Evolutionary conservation across 345 rosid genomes (phyloP), one percentile per base, ranked within the genome.

Genomic region (Salix caprea): DNA sequence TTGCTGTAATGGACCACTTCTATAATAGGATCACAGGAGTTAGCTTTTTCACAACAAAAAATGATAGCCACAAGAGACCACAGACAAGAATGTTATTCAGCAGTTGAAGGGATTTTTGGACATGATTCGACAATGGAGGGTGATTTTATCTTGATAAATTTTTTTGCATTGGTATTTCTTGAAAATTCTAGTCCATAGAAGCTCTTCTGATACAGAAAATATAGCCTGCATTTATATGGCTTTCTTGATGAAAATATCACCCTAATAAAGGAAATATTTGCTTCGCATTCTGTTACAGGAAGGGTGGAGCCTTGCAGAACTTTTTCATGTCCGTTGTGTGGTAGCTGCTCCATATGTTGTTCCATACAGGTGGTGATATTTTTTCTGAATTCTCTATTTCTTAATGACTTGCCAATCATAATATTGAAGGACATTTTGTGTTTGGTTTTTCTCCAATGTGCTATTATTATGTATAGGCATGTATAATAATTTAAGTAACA

Each of bases 221-320:
- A 23, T 70, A 37, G 36, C 74, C 73, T 26, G n/a, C 12, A 30
- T 69, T 61, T 74, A 24, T 54, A 14, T 19, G 16, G 54, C 24
- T 30, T 40, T 30, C 34, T 72, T 54, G 32, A 6, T 61, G 28
- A 6, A 60, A 67, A 56, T 30, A 50, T 71, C 50, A 34, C 26
- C 39, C 65, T 78, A 2, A 44, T 60, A 40, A 69, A 30, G 65
- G 24, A 68, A 60, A 46, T 2, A 9, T 61, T 79, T 77, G 56
- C 50, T 65, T 64, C 74, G 68, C 32, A 4, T 80, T 61, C 30
- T 82, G 74, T 58, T 79, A 28, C 82, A 92, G 97, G 97, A 94
- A 88, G 97, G 98, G 40, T 94, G 98, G 97, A 90, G 90, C 88
- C 91, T 94, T 67, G 98, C 95, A 19, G 97, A 94, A 76, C 92